Conservation (phyloP, 805 yeast species). For the Jamesozyma lodderae region DNA sequence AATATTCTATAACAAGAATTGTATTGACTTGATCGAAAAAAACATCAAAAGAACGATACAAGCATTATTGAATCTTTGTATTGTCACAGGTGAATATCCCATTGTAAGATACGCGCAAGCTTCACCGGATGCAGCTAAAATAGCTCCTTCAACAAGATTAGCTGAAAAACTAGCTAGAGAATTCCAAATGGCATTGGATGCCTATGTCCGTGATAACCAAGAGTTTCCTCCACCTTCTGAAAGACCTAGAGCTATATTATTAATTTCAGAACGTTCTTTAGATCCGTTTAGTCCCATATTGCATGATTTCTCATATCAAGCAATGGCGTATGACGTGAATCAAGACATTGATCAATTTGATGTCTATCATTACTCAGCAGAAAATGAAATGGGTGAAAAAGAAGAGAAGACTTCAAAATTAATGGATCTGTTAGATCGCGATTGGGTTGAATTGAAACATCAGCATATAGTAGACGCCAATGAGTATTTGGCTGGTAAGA, state of each 20-base stretch:
- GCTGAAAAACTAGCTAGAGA: slow-evolving; percentile 64
- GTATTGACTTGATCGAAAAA: slow-evolving; percentile 49
- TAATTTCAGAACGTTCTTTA: slow-evolving; percentile 74
- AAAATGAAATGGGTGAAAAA: slow-evolving; percentile 41
- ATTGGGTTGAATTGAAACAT: slow-evolving; percentile 66
- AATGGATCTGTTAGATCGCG: slow-evolving; percentile 48
- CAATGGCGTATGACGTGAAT: slow-evolving; percentile 76
- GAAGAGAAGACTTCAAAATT: slow-evolving; percentile 41
- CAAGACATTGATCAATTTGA: slow-evolving; percentile 36
- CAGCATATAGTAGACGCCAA: slow-evolving; percentile 68
- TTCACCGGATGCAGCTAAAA: slow-evolving; percentile 39
- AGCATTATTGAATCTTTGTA: slow-evolving; percentile 61
- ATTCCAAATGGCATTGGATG: slow-evolving; percentile 64
- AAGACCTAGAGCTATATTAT: slow-evolving; percentile 62
- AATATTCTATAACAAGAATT: slow-evolving; percentile 57
- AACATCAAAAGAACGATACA: slow-evolving; percentile 54
- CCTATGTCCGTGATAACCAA: slow-evolving; percentile 59
- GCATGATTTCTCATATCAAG: slow-evolving; percentile 87
- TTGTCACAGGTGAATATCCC: slow-evolving; percentile 81
- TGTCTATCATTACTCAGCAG: slow-evolving; percentile 45
- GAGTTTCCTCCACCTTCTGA: slow-evolving; percentile 49
- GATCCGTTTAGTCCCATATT: slow-evolving; percentile 77
- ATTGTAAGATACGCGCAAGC: slow-evolving; percentile 60
- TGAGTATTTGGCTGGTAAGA: slow-evolving; percentile 47
- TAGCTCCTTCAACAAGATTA: slow-evolving; percentile 46